Conservation (phyloP, 2,329 filamentous ascomycete species). For the Phaeosphaeriaceae sp. region DNA sequence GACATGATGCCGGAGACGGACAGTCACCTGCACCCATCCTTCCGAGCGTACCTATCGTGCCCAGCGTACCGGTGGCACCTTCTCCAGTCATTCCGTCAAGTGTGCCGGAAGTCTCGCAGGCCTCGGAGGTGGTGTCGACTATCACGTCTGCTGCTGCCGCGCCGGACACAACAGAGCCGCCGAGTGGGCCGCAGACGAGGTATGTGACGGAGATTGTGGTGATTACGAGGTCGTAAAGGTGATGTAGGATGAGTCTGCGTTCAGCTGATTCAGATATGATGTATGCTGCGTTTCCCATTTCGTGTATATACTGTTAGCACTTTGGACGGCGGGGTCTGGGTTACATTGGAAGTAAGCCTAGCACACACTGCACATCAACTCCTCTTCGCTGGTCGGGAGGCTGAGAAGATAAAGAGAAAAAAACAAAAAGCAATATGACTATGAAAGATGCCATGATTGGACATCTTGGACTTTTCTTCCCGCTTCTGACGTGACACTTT, state of each 20-base stretch:
- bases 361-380: background rate
- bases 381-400: background rate
- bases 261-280: background rate
- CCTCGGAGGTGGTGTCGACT: background rate
- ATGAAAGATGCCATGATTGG: background rate
- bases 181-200: background rate
- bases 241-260: no score
- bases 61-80: background rate
- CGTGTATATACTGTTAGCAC: background rate
- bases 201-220: background rate
- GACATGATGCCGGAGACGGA: background rate
- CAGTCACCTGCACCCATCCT: background rate
- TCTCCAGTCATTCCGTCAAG: background rate
- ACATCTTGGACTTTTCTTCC: no score
- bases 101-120: background rate
- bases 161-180: background rate
- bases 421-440: background rate
- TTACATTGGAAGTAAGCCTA: background rate
- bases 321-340: background rate
- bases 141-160: background rate
- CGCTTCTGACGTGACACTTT: no score
- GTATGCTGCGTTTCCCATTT: background rate
- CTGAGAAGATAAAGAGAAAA: background rate
- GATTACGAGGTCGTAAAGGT: background rate
- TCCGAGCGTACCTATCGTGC: background rate